phyloP scores from a whole-genome alignment of 164 flowering plant genomes.

The Sedum album region DNA sequence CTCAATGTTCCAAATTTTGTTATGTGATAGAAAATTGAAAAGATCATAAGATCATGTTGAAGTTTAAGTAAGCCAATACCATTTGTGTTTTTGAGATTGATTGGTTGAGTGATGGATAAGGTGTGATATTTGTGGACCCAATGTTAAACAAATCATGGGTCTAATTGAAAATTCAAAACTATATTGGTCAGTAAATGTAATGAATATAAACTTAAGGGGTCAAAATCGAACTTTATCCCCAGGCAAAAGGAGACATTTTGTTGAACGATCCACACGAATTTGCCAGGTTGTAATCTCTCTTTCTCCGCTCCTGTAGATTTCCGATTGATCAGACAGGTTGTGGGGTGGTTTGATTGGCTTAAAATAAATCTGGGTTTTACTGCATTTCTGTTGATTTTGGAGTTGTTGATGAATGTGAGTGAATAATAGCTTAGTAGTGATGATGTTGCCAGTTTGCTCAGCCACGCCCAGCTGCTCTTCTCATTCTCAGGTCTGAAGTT shows the following conservation, averaged over 20 bases:
- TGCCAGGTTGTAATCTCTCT: conserved; percentile 8
- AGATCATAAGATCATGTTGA: conserved; percentile 12
- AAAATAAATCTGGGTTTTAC: conserved; percentile 17
- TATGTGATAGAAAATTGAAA: not conserved
- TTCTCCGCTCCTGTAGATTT: not conserved
- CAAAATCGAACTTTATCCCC: not conserved
- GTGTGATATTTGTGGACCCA: conserved; percentile 14
- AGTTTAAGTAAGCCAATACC: not conserved
- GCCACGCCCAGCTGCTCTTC: conserved; percentile 37
- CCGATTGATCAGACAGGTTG: not conserved
- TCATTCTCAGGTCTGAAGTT: conserved; percentile 31
- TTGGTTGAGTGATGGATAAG: conserved; percentile 28
- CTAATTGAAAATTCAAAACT: not conserved
- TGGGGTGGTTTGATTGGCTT: not conserved
- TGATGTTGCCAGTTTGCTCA: conserved; percentile 59
- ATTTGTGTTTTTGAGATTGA: conserved; percentile 5
- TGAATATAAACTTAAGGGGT: not conserved
- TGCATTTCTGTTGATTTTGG: not conserved
- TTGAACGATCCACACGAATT: conserved; percentile 5
- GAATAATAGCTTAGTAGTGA: conserved; percentile 1
- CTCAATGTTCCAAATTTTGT: not conserved
- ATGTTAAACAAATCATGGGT: too few relatives aligned
- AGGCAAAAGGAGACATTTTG: not conserved
- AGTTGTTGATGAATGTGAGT: conserved; percentile 3
- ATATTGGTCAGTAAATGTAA: not conserved